These are phyloP conservation scores for Endocladia muricata DNA, from an alignment of 31 red algal species.

Conservation along the genomic window DNA sequence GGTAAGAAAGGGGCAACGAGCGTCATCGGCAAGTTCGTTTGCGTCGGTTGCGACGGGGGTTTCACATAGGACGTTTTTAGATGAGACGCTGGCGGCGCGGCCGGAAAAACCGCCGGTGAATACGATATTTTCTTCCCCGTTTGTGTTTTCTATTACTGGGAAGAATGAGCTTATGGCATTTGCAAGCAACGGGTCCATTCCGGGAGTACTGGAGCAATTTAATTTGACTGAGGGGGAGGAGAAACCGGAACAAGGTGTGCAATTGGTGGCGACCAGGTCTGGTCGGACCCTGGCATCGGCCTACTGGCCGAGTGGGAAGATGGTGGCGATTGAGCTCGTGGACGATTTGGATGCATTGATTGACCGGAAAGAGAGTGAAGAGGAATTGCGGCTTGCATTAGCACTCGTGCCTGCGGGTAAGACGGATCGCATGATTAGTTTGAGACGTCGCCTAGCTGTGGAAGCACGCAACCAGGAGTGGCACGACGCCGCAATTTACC, in stretches of 20 bases:
- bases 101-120: constrained; percentile 44
- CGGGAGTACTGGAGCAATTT: constrained; percentile 47
- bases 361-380: constrained; percentile 41
- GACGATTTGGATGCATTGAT: constrained; percentile 47
- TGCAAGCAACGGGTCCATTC: constrained; percentile 59
- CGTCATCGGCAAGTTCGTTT: constrained; percentile 36
- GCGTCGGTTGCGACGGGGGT: constrained; percentile 47
- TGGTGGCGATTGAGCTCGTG: constrained; percentile 36
- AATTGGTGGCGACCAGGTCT: constrained; percentile 19
- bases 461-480: constrained; percentile 63
- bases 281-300: constrained; percentile 27
- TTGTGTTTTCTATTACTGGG: constrained; percentile 43
- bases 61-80: constrained; percentile 44
- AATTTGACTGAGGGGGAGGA: constrained; percentile 30
- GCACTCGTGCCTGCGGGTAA: constrained; percentile 64
- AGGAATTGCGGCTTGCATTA: constrained; percentile 50
- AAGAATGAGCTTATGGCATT: constrained; percentile 63
- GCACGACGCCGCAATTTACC: constrained; percentile 70
- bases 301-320: constrained; percentile 57
- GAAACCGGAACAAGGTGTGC: constrained; percentile 25
- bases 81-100: constrained; percentile 44
- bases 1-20: not conserved
- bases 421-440: constrained; percentile 30
- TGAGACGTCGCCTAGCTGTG: constrained; percentile 30
- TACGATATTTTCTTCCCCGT: constrained; percentile 66